phyloP scores from a whole-genome alignment of 2,329 filamentous ascomycete species.

The Ustulina deusta region DNA sequence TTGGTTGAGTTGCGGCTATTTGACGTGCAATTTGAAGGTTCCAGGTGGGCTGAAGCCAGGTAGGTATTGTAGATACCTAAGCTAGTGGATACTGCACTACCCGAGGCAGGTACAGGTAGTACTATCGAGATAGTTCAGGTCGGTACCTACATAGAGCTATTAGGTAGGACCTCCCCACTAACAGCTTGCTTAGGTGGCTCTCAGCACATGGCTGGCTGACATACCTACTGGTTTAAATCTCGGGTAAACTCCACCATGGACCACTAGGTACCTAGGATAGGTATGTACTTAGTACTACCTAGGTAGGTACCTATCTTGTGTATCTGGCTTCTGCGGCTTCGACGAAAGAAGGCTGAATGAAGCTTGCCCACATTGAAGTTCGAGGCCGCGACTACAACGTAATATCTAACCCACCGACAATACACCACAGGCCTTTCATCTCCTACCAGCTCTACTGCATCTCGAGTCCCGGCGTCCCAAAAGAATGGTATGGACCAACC shows the following conservation, averaged over 20 bases:
- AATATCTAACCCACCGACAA: slow-evolving; percentile 10
- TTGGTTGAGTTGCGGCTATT: slow-evolving; percentile 10
- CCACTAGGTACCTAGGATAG: not conserved
- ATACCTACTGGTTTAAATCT: slow-evolving; percentile 3
- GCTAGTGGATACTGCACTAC: not conserved
- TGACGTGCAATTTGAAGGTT: not conserved
- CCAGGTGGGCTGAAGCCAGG: not conserved
- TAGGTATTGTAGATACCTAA: not conserved
- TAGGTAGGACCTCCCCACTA: not conserved
- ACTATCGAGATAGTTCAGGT: too few species aligned
- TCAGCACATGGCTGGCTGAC: not conserved
- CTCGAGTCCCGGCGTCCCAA: not conserved
- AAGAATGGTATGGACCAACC: slow-evolving; percentile 29
- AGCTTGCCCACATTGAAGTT: slow-evolving; percentile 21
- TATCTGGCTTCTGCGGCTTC: slow-evolving; percentile 29
- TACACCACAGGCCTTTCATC: slow-evolving; percentile 7
- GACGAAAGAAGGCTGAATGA: slow-evolving; percentile 23
- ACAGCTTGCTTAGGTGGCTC: not conserved
- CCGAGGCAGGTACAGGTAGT: not conserved
- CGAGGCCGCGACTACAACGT: slow-evolving; percentile 24
- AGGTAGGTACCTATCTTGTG: not conserved
- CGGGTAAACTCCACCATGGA: slow-evolving; percentile 8
- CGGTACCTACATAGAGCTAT: too few species aligned
- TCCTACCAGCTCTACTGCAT: not conserved
- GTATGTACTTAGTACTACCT: not conserved